Evolutionary conservation across 306 rosid species (phyloP).

Genomic region (Rosa lucieae): DNA sequence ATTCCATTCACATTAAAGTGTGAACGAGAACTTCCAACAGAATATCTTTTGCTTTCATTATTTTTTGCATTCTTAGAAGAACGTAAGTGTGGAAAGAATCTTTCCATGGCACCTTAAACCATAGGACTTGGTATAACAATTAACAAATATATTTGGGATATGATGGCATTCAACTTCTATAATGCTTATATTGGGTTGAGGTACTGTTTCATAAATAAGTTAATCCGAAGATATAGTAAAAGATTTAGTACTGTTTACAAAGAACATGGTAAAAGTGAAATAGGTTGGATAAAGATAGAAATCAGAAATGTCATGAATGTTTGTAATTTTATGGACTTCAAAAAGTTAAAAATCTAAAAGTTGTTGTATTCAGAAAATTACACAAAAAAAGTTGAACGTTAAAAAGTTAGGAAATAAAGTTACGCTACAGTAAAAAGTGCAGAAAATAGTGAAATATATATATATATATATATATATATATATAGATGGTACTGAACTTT

Average conservation of each 20-base stretch:
- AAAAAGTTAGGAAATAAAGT: too few relatives aligned
- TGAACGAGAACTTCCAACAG: background rate
- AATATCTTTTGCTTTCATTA: background rate
- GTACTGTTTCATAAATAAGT: background rate
- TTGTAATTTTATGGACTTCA: background rate
- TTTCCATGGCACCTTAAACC: background rate
- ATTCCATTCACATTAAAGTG: constrained; percentile 13
- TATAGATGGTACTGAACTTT: background rate
- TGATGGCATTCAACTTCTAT: background rate
- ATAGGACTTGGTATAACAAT: background rate
- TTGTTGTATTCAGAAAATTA: too few relatives aligned
- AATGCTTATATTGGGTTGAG: background rate
- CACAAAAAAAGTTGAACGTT: too few relatives aligned
- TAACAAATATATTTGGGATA: background rate
- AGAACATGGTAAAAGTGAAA: too few relatives aligned
- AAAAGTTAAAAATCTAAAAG: too few relatives aligned
- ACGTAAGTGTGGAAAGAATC: constrained; percentile 21
- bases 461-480: too few relatives aligned
- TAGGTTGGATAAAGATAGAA: too few relatives aligned
- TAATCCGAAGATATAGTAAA: too few relatives aligned
- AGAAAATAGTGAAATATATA: too few relatives aligned
- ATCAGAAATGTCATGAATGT: too few relatives aligned
- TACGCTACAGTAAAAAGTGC: too few relatives aligned
- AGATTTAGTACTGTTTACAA: too few relatives aligned
- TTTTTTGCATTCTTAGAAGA: background rate